Conservation (phyloP, 305 asterid species). For the Striga hermonthica region DNA sequence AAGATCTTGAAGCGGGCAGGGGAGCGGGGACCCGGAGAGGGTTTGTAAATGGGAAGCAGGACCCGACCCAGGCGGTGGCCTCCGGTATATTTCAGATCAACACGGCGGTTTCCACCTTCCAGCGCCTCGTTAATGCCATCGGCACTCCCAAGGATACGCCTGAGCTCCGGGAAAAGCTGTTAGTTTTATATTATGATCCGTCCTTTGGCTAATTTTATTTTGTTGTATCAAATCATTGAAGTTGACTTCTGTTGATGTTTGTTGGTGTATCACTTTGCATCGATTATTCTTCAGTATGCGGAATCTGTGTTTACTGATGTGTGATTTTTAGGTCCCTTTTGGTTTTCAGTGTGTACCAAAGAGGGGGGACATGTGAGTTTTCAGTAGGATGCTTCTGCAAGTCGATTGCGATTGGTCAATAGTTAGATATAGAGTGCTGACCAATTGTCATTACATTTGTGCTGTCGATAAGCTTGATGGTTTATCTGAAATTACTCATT, state of each 20-base stretch:
- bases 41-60: constrained; percentile 56
- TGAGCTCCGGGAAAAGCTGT: constrained; percentile 81
- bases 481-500: not conserved
- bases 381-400: not conserved
- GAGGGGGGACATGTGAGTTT: not conserved
- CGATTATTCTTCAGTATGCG: not conserved
- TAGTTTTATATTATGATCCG: constrained; percentile 25
- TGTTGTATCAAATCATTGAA: not conserved
- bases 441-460: not conserved
- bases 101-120: constrained; percentile 59
- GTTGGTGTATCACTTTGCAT: not conserved
- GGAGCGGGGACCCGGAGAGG: constrained; percentile 50
- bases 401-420: not conserved
- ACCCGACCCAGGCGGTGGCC: constrained; percentile 51
- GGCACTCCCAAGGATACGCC: constrained; percentile 81
- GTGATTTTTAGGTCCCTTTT: not conserved
- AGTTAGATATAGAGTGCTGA: not conserved
- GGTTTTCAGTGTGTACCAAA: not conserved
- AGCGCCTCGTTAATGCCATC: constrained; percentile 57
- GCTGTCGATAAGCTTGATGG: not conserved
- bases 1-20: constrained; percentile 81
- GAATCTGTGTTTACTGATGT: not conserved
- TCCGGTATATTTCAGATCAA: constrained; percentile 59
- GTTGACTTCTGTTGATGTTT: constrained; percentile 12
- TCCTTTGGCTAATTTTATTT: not conserved